Evolutionary conservation across 2,329 filamentous ascomycete genomes (phyloP), one percentile per base, ranked within the genome.

Genomic region (Microascus cirrosus): DNA sequence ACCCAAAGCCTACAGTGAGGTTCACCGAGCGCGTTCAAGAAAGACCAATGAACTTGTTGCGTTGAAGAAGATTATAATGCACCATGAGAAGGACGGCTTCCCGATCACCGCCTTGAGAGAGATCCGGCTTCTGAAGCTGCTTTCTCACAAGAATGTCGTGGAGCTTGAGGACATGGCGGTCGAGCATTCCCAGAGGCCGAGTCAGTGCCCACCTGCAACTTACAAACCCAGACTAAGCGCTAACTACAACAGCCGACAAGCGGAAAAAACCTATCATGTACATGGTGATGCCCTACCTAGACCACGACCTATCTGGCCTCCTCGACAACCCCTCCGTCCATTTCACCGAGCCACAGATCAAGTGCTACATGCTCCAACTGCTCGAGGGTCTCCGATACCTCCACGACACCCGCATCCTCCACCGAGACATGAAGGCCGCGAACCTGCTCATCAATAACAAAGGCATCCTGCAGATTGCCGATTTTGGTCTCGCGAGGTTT

Each of bases 241-340:
- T 58, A 55, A 58, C 57, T 52, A 20, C 58, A 61, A 55, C 65
- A 86, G 84, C 82, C 65, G 88, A 93, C 69, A 89, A 90, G 71
- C 82, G 86, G 64, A 91, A 89, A 71, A 84, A 86, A 60, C 86
- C 87, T 3, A 92, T 92, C 64, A 91, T 99, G 78, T 97, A 97
- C 74, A 99, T 99, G 94, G 93, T 95, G 56, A 96, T 87, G 52
- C 94, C 93, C 7, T 99, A 99, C 71, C 96, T 97, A 91, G 92
- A 97, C 65, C 94, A 99, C 73, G 94, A 99, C 73, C 81, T 99
- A n/a, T 95, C 93, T 10, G 94, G 94, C 52, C 83, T 99, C 34
- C 84, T 99, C 65, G 94, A 97, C 70, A 99, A 99, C 66, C 93
- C 93, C 11, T 85, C 86, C 7, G 92, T 99, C 45, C 82, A 83